Base-by-base conservation (phyloP, 2,329 filamentous ascomycete genomes). In the Colletotrichum godetiae region DNA sequence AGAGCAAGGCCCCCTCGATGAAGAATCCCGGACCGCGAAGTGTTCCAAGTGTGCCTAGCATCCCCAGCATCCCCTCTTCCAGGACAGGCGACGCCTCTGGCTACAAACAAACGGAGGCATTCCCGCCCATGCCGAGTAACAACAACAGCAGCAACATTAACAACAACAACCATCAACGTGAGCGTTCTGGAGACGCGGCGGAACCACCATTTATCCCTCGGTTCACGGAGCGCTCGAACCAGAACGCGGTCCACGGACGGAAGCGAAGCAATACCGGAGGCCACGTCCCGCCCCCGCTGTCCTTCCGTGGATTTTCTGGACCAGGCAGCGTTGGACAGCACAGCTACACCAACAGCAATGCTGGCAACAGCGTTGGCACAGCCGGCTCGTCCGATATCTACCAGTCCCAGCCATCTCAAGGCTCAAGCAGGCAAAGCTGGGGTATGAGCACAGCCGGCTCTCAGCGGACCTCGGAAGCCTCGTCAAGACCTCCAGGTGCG, bases 181-280 rank as follows among this genome's bases (percentile, higher is more conserved):
- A 88, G 57, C 82, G 80, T 53, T 92, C 85, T 27, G 80, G 85
- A 57, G 91, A 92, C 53, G 88, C 91, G 19, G 93, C 93, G 0
- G 92, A 93, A 75, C 92, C 94, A 49, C 94, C 94, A 0, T 85
- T 89, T 73, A 92, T 95, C 58, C 92, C 92, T 3, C 91, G 93
- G 5, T 94, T 93, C 83, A 86, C 88, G 73, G 91, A 92, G 35
- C 86, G 90, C 19, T 86, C 86, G 8, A 84, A 82, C 74, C 83
- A 85, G 37, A 80, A 79, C 4, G 80, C 82, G 58, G 80, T 87
- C 0, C 95, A 98, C 80, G 91, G 91, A 7, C 92, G 96, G 73
- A 97, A 97, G 85, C 90, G 95, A 75, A 98, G 95, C 85, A 97
- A 96, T 79, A 98, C 95, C 0, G 94, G 94, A 12, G 93, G 94